Evolutionary conservation across 352 stramenopile species (phyloP).

Genomic region (Blastocystis sp.): DNA sequence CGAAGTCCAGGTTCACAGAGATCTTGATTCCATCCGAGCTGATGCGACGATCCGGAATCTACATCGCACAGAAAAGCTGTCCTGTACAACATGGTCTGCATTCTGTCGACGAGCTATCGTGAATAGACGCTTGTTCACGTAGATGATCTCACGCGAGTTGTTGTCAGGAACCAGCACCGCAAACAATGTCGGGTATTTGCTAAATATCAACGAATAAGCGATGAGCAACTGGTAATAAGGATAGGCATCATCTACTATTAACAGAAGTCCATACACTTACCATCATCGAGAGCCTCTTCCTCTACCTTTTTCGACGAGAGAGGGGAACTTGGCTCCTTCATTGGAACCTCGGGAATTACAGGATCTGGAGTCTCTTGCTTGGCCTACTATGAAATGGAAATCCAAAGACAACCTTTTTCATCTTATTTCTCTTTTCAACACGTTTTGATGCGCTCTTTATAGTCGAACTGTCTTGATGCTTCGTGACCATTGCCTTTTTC

Average conservation of each 20-base stretch:
- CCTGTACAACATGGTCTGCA: conserved; percentile 28
- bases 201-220: background rate
- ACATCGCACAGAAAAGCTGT: background rate
- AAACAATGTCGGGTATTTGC: conserved; percentile 38
- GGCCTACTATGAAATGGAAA: background rate
- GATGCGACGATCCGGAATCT: conserved; percentile 16
- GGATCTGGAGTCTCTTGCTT: background rate
- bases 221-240: conserved; percentile 7
- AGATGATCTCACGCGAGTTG: conserved; percentile 30
- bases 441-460: background rate
- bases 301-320: background rate
- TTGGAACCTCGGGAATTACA: background rate
- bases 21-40: conserved; percentile 44
- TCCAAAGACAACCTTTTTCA: background rate
- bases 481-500: background rate
- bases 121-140: conserved; percentile 41
- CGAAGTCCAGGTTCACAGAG: conserved; percentile 28
- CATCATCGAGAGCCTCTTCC: conserved; percentile 33
- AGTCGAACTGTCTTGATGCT: background rate
- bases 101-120: conserved; percentile 13
- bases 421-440: background rate
- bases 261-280: background rate
- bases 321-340: background rate
- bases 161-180: conserved; percentile 48
- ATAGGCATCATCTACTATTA: conserved; percentile 8